Conservation (phyloP, 805 yeast species). For the Hanseniaspora thailandica region DNA sequence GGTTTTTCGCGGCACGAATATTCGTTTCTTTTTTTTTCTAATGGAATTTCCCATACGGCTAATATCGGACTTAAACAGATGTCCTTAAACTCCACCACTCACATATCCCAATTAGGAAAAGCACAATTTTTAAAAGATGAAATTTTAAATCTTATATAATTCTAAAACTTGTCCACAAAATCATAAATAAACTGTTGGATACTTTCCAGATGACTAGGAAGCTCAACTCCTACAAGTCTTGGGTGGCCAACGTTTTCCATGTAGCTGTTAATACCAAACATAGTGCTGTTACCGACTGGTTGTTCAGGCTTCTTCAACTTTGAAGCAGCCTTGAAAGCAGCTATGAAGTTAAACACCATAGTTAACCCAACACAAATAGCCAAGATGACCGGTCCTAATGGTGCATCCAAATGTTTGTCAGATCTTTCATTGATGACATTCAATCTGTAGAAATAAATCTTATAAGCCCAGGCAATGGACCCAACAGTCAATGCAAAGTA, state of each 20-base stretch:
- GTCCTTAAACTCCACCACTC: no score
- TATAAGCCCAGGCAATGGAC: slow-evolving; percentile 82
- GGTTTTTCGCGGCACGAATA: no score
- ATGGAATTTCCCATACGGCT: no score
- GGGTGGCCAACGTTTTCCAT: neutral
- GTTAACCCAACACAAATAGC: slow-evolving; percentile 58
- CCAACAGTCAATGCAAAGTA: slow-evolving; percentile 75
- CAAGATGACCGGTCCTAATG: slow-evolving; percentile 76
- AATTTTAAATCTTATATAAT: no score
- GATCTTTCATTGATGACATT: slow-evolving; percentile 66
- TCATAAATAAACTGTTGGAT: slow-evolving; percentile 27
- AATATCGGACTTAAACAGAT: no score
- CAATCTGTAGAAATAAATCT: slow-evolving; percentile 58
- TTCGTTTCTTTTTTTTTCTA: no score
- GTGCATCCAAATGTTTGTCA: slow-evolving; percentile 78
- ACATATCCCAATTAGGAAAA: no score
- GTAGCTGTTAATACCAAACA: neutral
- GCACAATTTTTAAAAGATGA: no score
- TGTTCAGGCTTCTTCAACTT: slow-evolving; percentile 17
- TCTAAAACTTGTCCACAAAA: slow-evolving; percentile 28
- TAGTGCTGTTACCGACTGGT: slow-evolving; percentile 18
- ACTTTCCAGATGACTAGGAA: slow-evolving; percentile 21
- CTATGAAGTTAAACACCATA: slow-evolving; percentile 57
- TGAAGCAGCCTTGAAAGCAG: slow-evolving; percentile 42
- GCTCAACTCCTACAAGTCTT: neutral